Base-by-base conservation (phyloP, 148 eudicot species). In the Rhododendron molle region DNA sequence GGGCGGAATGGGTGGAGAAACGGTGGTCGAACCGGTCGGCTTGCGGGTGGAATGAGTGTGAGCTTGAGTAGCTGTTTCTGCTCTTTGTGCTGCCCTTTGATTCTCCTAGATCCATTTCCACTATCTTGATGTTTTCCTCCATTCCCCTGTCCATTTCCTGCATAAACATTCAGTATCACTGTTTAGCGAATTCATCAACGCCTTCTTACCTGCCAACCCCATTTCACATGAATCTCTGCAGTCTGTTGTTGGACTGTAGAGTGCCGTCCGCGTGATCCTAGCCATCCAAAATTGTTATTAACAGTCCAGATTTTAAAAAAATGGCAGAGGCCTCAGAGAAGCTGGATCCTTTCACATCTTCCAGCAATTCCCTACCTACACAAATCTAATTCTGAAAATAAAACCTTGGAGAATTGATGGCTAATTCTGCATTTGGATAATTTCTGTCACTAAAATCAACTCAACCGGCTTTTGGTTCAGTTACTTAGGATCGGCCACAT, bases 41-140 rank as follows among this genome's bases (percentile, higher is more conserved):
- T 30, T 82, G 85, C 20, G 87, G 71, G 74, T 91, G 86, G 88
- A 80, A 89, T 34, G 94, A 87, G 85, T 93, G 71, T 58, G 90
- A 85, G 88, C 83, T 90, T 43, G 95, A 88, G 87, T 93, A 90
- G 91, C 90, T 88, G 82, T 84, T 91, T 47, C 92, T 85, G 47
- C 85, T 74, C 83, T 90, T 89, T 43, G 85, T 52, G 49, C 86
- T 90, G 46, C 88, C 87, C 80, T 71, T 90, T 20, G 86, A 58
- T 72, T 95, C 94, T 7, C 96, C 98, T 8, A 81, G 84, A 85
- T 97, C 99, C 98, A 97, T 93, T 80, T 97, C 99, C 44, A 97
- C 99, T 54, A 94, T 95, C 87, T 95, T 97, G 50, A 95, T 91
- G 88, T 94, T 92, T 88, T 97, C 98, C 56, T 97, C 98, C 92